These are phyloP conservation scores for Herpotrichia juniperi DNA, from an alignment of 2,329 filamentous ascomycete species.

Conservation along the genomic window DNA sequence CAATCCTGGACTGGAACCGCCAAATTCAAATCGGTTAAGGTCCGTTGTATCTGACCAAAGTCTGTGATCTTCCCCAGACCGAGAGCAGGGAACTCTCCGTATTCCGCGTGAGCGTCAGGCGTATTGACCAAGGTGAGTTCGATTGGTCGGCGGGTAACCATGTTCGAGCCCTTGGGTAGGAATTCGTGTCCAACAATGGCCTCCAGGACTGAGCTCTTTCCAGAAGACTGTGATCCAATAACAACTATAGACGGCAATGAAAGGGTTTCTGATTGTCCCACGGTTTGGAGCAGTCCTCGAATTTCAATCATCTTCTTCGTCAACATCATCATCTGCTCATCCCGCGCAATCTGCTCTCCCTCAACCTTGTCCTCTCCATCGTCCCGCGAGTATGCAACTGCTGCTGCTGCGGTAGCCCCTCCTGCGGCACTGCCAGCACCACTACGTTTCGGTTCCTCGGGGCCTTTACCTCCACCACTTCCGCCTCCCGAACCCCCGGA, in stretches of 20 bases:
- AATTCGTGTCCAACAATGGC: constrained; percentile 98
- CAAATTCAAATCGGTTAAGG: constrained; percentile 90
- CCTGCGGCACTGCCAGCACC: constrained; percentile 63
- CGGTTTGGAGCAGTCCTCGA: constrained; percentile 83
- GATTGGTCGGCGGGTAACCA: constrained; percentile 96
- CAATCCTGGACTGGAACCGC: constrained; percentile 91
- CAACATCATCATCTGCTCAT: constrained; percentile 99
- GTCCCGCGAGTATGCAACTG: constrained; percentile 78
- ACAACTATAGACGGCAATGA: constrained; percentile 98
- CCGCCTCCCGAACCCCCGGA: constrained; percentile 47
- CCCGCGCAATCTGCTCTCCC: constrained; percentile 72
- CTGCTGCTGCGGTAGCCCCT: constrained; percentile 74
- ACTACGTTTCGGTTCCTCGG: constrained; percentile 60
- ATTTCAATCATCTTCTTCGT: constrained; percentile 99
- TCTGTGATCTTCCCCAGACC: constrained; percentile 89
- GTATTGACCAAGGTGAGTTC: constrained; percentile 97
- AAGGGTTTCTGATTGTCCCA: constrained; percentile 88
- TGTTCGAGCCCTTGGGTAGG: constrained; percentile 95
- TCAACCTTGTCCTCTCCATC: constrained; percentile 69
- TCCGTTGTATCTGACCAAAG: constrained; percentile 90
- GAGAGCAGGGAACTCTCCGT: constrained; percentile 93
- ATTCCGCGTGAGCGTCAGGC: constrained; percentile 83
- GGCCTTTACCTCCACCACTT: constrained; percentile 47
- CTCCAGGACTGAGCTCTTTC: constrained; percentile 96
- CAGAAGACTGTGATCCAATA: constrained; percentile 96